Evolutionary conservation across 2,329 filamentous ascomycete species (phyloP).

Genomic region (Bipolaris zeicola): DNA sequence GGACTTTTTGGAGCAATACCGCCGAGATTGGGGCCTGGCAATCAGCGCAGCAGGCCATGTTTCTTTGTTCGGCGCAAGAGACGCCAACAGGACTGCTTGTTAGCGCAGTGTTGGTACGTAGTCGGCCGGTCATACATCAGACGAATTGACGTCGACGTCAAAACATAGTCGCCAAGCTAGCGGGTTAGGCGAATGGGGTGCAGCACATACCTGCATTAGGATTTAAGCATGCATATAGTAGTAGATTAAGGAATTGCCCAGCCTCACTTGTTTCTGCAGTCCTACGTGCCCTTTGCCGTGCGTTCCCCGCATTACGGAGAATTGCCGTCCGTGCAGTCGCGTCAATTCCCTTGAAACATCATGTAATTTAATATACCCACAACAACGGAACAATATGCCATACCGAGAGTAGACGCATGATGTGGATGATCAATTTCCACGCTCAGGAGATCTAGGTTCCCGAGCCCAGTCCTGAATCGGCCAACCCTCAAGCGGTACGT

Average conservation of each 20-base stretch:
- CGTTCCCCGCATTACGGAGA: conserved; percentile 14
- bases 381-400: conserved; percentile 14
- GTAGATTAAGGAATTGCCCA: not conserved
- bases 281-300: not conserved
- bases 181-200: not conserved
- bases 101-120: not conserved
- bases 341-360: conserved; percentile 9
- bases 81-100: not conserved
- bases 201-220: not conserved
- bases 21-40: conserved; percentile 9
- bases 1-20: conserved; percentile 6
- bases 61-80: not conserved
- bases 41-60: not conserved
- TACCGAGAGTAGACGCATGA: not conserved
- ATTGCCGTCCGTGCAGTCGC: conserved; percentile 9
- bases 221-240: conserved; percentile 3
- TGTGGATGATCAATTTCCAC: conserved; percentile 13
- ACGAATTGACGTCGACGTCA: not conserved
- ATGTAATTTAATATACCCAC: conserved; percentile 15
- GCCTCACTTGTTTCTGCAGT: not conserved
- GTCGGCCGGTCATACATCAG: no score
- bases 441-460: not conserved
- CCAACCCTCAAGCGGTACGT: not conserved
- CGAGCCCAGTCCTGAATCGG: not conserved
- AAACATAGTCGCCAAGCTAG: not conserved